phyloP scores from a whole-genome alignment of 2,329 filamentous ascomycete species.

The Fusarium sp. region DNA sequence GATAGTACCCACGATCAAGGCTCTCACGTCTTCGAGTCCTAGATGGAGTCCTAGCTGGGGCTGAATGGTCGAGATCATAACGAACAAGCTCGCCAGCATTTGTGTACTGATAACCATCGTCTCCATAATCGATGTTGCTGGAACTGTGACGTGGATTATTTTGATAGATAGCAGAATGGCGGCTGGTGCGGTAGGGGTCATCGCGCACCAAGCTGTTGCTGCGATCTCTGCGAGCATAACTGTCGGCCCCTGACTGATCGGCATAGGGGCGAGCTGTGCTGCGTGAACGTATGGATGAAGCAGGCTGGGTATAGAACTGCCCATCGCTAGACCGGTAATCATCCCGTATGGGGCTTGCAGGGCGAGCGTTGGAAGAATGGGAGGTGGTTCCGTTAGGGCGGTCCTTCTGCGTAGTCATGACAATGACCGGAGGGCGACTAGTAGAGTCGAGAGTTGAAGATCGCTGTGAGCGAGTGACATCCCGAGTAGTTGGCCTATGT shows the following conservation, averaged over 20 bases:
- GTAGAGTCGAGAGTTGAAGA: constrained; percentile 62
- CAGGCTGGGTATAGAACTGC: constrained; percentile 65
- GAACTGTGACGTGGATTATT: constrained; percentile 55
- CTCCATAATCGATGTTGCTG: constrained; percentile 61
- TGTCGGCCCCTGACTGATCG: constrained; percentile 60
- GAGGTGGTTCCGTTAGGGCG: constrained; percentile 53
- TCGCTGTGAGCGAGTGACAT: constrained; percentile 56
- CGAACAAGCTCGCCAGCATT: constrained; percentile 68
- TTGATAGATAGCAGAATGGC: constrained; percentile 57
- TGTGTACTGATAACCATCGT: constrained; percentile 70
- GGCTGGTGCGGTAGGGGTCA: constrained; percentile 59
- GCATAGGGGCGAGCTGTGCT: constrained; percentile 59
- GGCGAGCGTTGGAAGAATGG: constrained; percentile 49
- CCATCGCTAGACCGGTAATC: constrained; percentile 62
- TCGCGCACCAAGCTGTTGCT: constrained; percentile 55
- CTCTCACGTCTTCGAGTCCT: constrained; percentile 61
- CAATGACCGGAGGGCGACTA: constrained; percentile 62
- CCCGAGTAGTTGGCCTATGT: constrained; percentile 59
- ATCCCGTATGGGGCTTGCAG: constrained; percentile 60
- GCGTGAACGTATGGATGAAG: constrained; percentile 63
- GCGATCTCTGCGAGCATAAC: constrained; percentile 61
- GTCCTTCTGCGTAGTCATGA: constrained; percentile 62
- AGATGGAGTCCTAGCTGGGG: constrained; percentile 51
- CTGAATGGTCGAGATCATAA: constrained; percentile 67
- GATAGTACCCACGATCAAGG: constrained; percentile 63